phyloP scores from a whole-genome alignment of 202 grass and related monocot species.

The Digitaria exilis region DNA sequence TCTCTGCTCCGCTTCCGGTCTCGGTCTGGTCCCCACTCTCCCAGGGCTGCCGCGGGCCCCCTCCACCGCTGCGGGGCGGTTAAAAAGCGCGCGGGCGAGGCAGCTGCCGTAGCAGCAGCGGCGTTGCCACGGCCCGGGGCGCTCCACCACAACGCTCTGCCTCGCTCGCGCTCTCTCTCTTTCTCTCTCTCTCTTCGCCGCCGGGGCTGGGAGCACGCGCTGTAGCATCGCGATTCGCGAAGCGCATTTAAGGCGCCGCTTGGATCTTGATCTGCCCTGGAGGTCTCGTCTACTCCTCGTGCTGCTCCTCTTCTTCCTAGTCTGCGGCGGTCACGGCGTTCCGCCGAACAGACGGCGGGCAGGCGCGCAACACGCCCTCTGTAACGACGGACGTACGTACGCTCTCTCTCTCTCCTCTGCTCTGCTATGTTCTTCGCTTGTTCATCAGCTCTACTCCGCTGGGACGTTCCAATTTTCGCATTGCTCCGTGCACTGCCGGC shows the following conservation, averaged over 20 bases:
- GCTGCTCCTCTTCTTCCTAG: background rate
- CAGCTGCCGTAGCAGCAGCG: background rate
- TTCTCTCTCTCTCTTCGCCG: background rate
- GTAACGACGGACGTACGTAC: background rate
- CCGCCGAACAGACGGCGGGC: slow-evolving; percentile 12
- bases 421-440: background rate
- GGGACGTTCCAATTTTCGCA: background rate
- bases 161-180: too few relatives aligned
- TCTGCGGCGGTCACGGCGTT: slow-evolving; percentile 5
- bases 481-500: too few relatives aligned
- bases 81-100: slow-evolving; percentile 34
- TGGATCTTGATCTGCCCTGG: slow-evolving; percentile 45
- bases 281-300: background rate
- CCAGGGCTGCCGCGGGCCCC: background rate
- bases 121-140: slow-evolving; percentile 3
- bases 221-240: background rate
- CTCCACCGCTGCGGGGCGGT: slow-evolving; percentile 3
- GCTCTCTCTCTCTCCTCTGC: background rate
- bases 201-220: background rate
- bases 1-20: background rate
- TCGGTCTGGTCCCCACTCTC: background rate
- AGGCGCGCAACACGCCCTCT: background rate
- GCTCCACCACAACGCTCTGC: background rate
- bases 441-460: background rate
- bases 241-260: slow-evolving; percentile 43